A percentile compares a stretch with the other conserved stretches of the same genome.
phyloP scores from a whole-genome alignment of 768 basidiomycete species.

The Coprinopsis strossmayeri region DNA sequence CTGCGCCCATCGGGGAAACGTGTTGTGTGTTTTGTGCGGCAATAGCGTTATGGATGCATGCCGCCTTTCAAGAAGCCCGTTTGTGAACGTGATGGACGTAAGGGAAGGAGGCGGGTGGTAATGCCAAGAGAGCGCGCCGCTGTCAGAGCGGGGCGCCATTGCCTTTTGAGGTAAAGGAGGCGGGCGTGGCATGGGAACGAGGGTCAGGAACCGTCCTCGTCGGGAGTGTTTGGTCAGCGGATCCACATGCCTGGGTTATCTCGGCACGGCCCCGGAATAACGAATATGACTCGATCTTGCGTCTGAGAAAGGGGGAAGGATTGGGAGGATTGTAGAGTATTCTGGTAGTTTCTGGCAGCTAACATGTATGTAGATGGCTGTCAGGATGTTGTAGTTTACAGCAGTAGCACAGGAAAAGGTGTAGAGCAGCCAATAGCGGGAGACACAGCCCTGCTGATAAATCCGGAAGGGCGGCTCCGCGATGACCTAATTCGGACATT shows the following conservation, averaged over 20 bases:
- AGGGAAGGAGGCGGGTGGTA: not conserved
- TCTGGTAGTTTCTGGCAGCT: not conserved
- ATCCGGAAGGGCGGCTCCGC: slow-evolving; percentile 7
- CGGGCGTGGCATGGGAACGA: slow-evolving; percentile 15
- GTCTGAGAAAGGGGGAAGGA: not conserved
- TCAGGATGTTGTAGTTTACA: slow-evolving; percentile 5
- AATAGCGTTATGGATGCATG: too few species aligned
- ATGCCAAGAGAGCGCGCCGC: not conserved
- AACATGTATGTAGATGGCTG: not conserved
- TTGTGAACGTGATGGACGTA: not conserved
- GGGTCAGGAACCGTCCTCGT: slow-evolving; percentile 12
- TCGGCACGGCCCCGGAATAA: slow-evolving; percentile 12
- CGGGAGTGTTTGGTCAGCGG: slow-evolving; percentile 20
- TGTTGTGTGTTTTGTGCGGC: not conserved
- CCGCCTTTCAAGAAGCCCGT: too few species aligned
- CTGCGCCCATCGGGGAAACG: not conserved
- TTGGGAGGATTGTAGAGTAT: not conserved
- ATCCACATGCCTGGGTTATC: slow-evolving; percentile 14
- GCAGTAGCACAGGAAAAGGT: slow-evolving; percentile 2
- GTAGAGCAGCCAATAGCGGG: slow-evolving; percentile 9
- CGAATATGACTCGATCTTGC: slow-evolving; percentile 24
- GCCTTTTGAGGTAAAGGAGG: not conserved
- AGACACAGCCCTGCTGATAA: slow-evolving; percentile 4
- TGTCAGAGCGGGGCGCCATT: not conserved
- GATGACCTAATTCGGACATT: slow-evolving; percentile 12